Conservation (phyloP, 139 green algal genomes). For the Closterium sp. region DNA sequence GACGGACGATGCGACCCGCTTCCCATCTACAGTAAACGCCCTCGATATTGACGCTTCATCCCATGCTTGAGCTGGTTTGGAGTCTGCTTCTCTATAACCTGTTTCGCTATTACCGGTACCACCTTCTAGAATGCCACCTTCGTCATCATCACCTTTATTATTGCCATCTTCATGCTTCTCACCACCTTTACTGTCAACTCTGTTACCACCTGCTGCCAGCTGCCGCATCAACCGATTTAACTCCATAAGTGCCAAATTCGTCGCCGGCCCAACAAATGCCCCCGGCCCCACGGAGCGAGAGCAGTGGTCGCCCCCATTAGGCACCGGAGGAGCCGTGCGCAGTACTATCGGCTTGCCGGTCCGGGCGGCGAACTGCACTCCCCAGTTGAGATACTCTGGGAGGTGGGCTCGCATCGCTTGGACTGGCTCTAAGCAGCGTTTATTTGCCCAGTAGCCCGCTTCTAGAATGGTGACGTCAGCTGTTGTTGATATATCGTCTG, state of each 20-base stretch:
- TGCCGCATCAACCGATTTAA: not conserved
- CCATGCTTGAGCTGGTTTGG: not conserved
- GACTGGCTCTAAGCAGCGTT: not conserved
- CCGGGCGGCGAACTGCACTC: not conserved
- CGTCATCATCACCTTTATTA: no score
- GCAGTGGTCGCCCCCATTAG: not conserved
- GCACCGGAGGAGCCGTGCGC: not conserved
- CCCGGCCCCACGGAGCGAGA: not conserved
- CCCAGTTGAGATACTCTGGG: not conserved
- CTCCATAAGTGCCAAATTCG: not conserved
- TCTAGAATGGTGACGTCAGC: not conserved
- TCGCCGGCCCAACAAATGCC: not conserved
- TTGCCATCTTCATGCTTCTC: no score
- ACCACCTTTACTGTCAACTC: no score
- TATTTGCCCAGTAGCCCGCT: not conserved
- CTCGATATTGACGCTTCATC: not conserved
- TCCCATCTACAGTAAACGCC: not conserved
- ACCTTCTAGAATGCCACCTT: no score
- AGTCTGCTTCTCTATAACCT: not conserved
- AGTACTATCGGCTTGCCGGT: not conserved
- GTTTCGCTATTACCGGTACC: not conserved
- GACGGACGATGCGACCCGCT: not conserved
- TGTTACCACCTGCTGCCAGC: not conserved
- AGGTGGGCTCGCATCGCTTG: not conserved
- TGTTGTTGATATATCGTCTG: not conserved